Evolutionary conservation across 1,284 basidiomycete genomes (phyloP), one percentile per base, ranked within the genome.

Genomic region (Trichosporon coremiiforme): DNA sequence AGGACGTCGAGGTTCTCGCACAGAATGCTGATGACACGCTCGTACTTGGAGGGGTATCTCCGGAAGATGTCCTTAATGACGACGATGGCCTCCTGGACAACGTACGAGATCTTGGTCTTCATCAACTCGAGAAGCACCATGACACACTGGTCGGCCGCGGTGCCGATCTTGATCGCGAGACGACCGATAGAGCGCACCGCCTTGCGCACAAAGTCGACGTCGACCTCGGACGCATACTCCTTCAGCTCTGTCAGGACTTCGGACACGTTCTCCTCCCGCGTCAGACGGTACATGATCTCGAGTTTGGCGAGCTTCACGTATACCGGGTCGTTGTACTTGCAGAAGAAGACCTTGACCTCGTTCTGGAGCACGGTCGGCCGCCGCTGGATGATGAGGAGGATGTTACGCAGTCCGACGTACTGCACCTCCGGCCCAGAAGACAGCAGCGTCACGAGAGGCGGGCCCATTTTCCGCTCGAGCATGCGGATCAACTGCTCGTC

Each of bases 1-100:
- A 99, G 86, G 75, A 96, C 95, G 75, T 99, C 96, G 29, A 99
- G 88, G 78, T 95, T 97, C 6, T 94, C 90, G 79, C 96, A 99
- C 45, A 99, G 85, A 0, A 92, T 95, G 1, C 94, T 94, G 75
- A 99, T 98, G 76, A 98, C 92, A 67, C 94, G 94, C 84, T 98
- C 97, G 83, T 98, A 99, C 36, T 93, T 93, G 67, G 90, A 91
- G n/a, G 96, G 97, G 81, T 98, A 99, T 85, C 95, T 92, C 68
- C 96, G 89, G 89, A 99, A 98, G 74, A 99, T 98, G 81, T 99
- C 97, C 91, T 98, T 99, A 90, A 99, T 98, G 4, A 99, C 95
- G 0, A 98, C 94, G 35, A 98, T 93, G 0, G 94, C 95, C 83
- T 99, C 97, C 80, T 99, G 96, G 2, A 99, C 96, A 62, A 99